Conservation (phyloP, 768 basidiomycete genomes). For the Rubroboletus pulcherrimus region DNA sequence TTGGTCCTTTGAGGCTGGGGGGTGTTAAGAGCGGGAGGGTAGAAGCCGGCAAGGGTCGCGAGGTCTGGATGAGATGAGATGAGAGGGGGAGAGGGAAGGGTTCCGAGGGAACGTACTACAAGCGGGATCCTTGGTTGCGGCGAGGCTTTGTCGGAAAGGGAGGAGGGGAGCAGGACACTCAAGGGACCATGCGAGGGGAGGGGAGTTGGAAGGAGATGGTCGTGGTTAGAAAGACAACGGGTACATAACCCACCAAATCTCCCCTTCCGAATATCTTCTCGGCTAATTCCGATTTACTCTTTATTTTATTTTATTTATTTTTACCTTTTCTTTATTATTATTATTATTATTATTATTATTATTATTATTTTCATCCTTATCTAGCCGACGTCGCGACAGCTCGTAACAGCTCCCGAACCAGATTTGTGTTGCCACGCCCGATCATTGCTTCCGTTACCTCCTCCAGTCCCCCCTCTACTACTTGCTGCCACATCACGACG, state of each 20-base stretch:
- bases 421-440: constrained; percentile 16
- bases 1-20: constrained; percentile 34
- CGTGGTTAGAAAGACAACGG: constrained; percentile 31
- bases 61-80: constrained; percentile 48
- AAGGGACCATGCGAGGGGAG: constrained; percentile 35
- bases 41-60: constrained; percentile 94
- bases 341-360: background rate
- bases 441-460: constrained; percentile 9
- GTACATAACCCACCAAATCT: constrained; percentile 27
- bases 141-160: constrained; percentile 39
- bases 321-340: background rate
- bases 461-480: background rate
- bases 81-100: background rate
- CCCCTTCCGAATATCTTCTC: constrained; percentile 22
- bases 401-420: constrained; percentile 10
- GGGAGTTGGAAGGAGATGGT: constrained; percentile 18
- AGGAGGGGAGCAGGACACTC: constrained; percentile 26
- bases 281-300: constrained; percentile 24
- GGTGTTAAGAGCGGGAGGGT: constrained; percentile 42
- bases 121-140: constrained; percentile 52
- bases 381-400: constrained; percentile 27
- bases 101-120: constrained; percentile 35
- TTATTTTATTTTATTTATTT: constrained; percentile 12
- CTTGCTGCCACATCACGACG: constrained; percentile 3
- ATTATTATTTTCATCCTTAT: constrained; percentile 12